A percentile compares a stretch with the other conserved stretches of the same genome.
Conservation (phyloP, 2,329 filamentous ascomycete species). For the Ophiostoma montium region DNA sequence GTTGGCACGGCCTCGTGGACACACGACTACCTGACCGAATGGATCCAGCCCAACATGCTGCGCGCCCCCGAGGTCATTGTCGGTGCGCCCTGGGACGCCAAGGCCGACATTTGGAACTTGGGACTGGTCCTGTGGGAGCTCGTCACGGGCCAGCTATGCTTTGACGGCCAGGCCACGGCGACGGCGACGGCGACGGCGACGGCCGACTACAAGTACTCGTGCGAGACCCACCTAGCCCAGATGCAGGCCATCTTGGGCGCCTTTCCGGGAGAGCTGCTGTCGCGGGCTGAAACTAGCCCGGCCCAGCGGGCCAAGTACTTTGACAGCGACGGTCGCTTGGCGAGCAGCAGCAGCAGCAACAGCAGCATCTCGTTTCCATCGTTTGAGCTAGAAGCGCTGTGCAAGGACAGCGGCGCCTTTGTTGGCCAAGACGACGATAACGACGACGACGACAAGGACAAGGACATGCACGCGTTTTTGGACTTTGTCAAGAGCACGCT, state of each 20-base stretch:
- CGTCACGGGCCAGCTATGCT: constrained; percentile 2
- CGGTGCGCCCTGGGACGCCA: neutral
- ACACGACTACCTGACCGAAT: neutral
- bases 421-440: neutral
- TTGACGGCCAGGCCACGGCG: constrained; percentile 4
- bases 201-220: too few species aligned
- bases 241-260: constrained; percentile 1
- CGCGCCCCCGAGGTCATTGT: constrained; percentile 4
- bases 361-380: constrained; percentile 1
- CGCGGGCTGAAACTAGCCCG: neutral
- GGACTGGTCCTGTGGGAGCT: constrained; percentile 2
- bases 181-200: too few species aligned
- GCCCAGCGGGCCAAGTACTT: neutral
- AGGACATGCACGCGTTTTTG: constrained; percentile 1
- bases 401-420: constrained; percentile 1
- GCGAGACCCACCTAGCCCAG: constrained; percentile 2
- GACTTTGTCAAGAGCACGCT: neutral
- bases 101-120: constrained; percentile 4
- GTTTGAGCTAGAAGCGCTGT: neutral
- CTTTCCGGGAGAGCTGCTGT: constrained; percentile 2
- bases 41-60: constrained; percentile 6
- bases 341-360: too few species aligned
- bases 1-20: constrained; percentile 3
- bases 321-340: neutral
- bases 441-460: too few species aligned